These are phyloP conservation scores for Grammothele lineata DNA, from an alignment of 768 basidiomycete genomes.

Conservation along the genomic window DNA sequence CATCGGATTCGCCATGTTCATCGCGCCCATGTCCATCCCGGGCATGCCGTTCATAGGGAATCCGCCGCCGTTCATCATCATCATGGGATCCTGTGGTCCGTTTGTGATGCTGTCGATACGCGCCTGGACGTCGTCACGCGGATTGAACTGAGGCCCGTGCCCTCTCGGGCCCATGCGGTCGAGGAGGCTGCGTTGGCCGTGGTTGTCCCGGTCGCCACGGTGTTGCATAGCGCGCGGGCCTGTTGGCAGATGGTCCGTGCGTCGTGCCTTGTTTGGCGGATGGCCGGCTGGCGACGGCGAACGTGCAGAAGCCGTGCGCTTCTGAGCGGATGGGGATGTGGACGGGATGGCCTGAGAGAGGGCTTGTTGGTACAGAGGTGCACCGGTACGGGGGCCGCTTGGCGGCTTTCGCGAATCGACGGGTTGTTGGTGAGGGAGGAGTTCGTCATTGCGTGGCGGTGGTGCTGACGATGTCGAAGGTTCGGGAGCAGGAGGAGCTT, in stretches of 20 bases:
- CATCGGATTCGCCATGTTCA: conserved; percentile 60
- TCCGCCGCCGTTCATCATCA: conserved; percentile 45
- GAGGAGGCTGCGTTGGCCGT: conserved; percentile 56
- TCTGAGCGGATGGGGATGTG: conserved; percentile 48
- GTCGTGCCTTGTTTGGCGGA: conserved; percentile 61
- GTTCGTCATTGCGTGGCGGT: conserved; percentile 21
- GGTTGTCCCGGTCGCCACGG: conserved; percentile 24
- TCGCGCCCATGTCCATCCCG: conserved; percentile 62
- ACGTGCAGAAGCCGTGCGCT: conserved; percentile 60
- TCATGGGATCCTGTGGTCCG: conserved; percentile 38
- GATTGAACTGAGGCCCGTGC: conserved; percentile 12
- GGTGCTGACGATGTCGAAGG: conserved; percentile 30
- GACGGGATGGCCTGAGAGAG: conserved; percentile 59
- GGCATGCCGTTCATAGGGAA: conserved; percentile 28
- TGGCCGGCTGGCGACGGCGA: conserved; percentile 60
- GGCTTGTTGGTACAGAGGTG: conserved; percentile 67
- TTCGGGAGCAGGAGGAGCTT: conserved; percentile 27
- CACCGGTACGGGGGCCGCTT: conserved; percentile 47
- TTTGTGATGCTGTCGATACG: conserved; percentile 73
- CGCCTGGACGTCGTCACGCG: conserved; percentile 66
- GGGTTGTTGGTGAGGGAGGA: conserved; percentile 25
- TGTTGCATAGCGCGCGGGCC: conserved; percentile 79
- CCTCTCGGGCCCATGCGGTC: conserved; percentile 66
- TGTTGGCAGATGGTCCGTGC: conserved; percentile 67
- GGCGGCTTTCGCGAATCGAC: conserved; percentile 39